A percentile compares a stretch with the other conserved stretches of the same genome.
phyloP scores from a whole-genome alignment of 495 filamentous ascomycete genomes.

The Aspergillus avenaceus region DNA sequence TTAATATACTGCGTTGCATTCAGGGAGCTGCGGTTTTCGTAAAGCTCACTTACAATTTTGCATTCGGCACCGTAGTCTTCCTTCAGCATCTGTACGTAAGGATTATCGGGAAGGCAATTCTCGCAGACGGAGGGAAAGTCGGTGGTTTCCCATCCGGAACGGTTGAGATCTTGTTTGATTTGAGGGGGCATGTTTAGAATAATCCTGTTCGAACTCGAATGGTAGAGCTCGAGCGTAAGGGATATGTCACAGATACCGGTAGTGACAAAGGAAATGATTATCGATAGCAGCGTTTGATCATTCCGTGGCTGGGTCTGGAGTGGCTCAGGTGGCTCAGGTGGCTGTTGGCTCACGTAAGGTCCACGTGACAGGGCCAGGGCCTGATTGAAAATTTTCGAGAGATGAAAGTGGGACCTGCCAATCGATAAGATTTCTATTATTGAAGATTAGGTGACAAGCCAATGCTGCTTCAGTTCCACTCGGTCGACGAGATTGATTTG shows the following conservation, averaged over 20 bases:
- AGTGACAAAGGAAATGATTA: constrained; percentile 16
- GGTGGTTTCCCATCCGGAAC: constrained; percentile 92
- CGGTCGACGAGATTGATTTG: background rate
- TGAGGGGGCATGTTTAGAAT: constrained; percentile 48
- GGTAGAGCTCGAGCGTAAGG: background rate
- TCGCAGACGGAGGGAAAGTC: constrained; percentile 67
- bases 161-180: constrained; percentile 95
- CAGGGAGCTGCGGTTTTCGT: no score
- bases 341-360: constrained; percentile 9
- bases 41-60: constrained; percentile 40
- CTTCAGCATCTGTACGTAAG: constrained; percentile 98
- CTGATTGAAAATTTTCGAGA: background rate
- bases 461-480: background rate
- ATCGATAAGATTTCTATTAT: background rate
- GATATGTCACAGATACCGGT: background rate
- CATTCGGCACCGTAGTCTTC: constrained; percentile 81
- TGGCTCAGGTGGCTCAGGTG: constrained; percentile 10
- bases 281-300: constrained; percentile 21
- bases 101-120: constrained; percentile 89
- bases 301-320: constrained; percentile 8
- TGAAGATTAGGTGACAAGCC: background rate
- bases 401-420: background rate
- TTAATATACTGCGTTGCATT: no score
- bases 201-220: background rate
- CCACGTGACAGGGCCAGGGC: constrained; percentile 5